A percentile compares a stretch with the other conserved stretches of the same genome.
Evolutionary conservation across 306 rosid species (phyloP).

Genomic region (Cicer cuneatum): DNA sequence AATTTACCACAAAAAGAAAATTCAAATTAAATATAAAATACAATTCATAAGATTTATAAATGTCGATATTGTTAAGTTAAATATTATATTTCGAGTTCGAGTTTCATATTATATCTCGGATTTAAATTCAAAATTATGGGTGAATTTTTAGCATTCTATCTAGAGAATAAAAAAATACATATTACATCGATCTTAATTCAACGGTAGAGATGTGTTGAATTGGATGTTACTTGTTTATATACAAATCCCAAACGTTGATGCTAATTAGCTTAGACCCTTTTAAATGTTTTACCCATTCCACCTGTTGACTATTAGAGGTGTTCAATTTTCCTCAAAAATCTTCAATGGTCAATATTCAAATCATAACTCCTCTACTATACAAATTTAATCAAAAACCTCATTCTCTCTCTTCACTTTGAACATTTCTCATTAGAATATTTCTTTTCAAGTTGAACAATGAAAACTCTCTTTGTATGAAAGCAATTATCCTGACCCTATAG

Average conservation of each 20-base stretch:
- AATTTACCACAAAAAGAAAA: too few species aligned
- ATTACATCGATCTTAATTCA: neutral
- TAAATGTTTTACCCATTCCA: constrained; percentile 54
- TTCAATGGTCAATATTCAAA: constrained; percentile 83
- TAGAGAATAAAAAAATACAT: neutral
- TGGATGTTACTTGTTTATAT: too few species aligned
- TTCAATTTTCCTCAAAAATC: constrained; percentile 47
- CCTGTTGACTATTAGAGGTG: constrained; percentile 56
- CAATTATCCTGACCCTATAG: constrained; percentile 21
- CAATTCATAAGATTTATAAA: too few species aligned
- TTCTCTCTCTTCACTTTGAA: constrained; percentile 48
- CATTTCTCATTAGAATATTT: constrained; percentile 49
- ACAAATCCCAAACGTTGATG: neutral
- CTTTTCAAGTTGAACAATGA: constrained; percentile 43
- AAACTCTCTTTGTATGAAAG: constrained; percentile 49
- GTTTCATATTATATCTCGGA: too few species aligned
- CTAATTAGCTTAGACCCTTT: neutral
- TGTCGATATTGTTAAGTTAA: too few species aligned
- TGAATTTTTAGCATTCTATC: too few species aligned
- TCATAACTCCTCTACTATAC: constrained; percentile 20
- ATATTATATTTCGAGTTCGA: too few species aligned
- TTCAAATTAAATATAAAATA: too few species aligned
- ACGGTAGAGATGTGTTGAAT: neutral
- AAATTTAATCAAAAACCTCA: neutral
- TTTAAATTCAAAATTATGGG: too few species aligned